phyloP scores from a whole-genome alignment of 2,329 filamentous ascomycete genomes.

The Capronia coronata region DNA sequence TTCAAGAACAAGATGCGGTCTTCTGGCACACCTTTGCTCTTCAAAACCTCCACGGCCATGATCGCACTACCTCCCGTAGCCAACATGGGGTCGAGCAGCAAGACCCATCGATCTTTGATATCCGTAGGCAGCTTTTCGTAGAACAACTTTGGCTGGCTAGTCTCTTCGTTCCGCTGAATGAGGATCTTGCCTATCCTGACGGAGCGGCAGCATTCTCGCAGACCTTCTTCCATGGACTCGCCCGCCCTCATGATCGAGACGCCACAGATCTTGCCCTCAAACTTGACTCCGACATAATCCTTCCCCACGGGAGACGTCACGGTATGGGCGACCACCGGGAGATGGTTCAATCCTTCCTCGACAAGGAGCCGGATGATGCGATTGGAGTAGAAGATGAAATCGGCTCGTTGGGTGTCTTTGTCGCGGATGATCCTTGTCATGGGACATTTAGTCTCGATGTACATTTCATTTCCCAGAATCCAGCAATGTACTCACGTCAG shows the following conservation, averaged over 20 bases:
- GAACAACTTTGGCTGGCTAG: constrained; percentile 82
- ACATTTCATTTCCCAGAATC: background rate
- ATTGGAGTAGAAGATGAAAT: constrained; percentile 99
- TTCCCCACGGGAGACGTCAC: constrained; percentile 88
- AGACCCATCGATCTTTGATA: constrained; percentile 85
- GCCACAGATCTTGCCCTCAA: constrained; percentile 96
- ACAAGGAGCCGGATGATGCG: constrained; percentile 93
- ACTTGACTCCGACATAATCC: constrained; percentile 83
- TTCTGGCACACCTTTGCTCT: constrained; percentile 82
- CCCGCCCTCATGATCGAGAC: constrained; percentile 98
- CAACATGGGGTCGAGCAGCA: constrained; percentile 97
- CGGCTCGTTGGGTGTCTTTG: constrained; percentile 78
- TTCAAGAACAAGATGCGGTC: constrained; percentile 95
- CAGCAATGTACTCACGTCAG: constrained; percentile 67
- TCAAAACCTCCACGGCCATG: constrained; percentile 93
- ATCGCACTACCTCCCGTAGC: constrained; percentile 93
- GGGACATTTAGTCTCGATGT: constrained; percentile 6
- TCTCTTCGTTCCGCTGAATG: constrained; percentile 96
- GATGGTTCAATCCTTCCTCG: constrained; percentile 93
- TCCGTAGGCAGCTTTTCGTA: constrained; percentile 97
- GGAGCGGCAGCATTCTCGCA: constrained; percentile 94
- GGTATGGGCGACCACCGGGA: constrained; percentile 80
- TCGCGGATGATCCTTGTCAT: constrained; percentile 80
- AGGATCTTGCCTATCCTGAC: constrained; percentile 97
- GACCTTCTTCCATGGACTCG: constrained; percentile 95